phyloP scores from a whole-genome alignment of 148 eudicot species.

The Linanthus parryae region DNA sequence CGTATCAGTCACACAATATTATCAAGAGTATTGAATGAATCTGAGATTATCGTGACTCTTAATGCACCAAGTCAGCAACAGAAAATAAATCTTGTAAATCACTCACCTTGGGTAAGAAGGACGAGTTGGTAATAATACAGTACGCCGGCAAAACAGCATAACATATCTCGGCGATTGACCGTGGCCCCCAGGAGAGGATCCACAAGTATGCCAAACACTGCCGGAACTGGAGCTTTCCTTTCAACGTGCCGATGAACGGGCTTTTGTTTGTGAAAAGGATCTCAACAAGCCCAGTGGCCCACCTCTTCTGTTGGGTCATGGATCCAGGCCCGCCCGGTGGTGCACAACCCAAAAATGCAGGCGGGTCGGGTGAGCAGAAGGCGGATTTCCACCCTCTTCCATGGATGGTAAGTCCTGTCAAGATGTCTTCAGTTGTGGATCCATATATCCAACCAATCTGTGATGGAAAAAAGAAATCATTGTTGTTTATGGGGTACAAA shows the following conservation, averaged over 20 bases:
- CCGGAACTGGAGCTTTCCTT: conserved; percentile 18
- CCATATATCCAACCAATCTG: conserved; percentile 38
- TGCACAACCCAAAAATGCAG: conserved; percentile 26
- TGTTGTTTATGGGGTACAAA: not conserved
- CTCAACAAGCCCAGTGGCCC: conserved; percentile 34
- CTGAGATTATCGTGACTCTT: too few species aligned
- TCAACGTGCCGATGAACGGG: conserved; percentile 14
- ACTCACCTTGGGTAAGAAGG: conserved; percentile 25
- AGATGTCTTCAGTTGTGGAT: conserved; percentile 25
- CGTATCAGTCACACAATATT: too few species aligned
- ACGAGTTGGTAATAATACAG: conserved; percentile 21
- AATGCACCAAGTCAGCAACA: too few species aligned
- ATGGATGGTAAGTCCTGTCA: conserved; percentile 28
- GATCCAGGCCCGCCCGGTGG: conserved; percentile 18
- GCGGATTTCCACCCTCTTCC: conserved; percentile 27
- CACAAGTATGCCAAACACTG: conserved; percentile 24
- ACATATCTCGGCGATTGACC: conserved; percentile 27
- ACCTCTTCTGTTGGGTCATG: conserved; percentile 29
- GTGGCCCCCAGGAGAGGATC: conserved; percentile 14
- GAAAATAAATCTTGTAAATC: not conserved
- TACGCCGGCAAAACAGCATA: conserved; percentile 29
- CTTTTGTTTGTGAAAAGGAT: conserved; percentile 5
- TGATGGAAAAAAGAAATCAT: not conserved
- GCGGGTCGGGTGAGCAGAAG: conserved; percentile 2
- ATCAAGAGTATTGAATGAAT: too few species aligned